Percentiles rank a stretch among this genome's conserved stretches.
phyloP scores from a whole-genome alignment of 495 filamentous ascomycete species.

The Talaromyces stipitatus region DNA sequence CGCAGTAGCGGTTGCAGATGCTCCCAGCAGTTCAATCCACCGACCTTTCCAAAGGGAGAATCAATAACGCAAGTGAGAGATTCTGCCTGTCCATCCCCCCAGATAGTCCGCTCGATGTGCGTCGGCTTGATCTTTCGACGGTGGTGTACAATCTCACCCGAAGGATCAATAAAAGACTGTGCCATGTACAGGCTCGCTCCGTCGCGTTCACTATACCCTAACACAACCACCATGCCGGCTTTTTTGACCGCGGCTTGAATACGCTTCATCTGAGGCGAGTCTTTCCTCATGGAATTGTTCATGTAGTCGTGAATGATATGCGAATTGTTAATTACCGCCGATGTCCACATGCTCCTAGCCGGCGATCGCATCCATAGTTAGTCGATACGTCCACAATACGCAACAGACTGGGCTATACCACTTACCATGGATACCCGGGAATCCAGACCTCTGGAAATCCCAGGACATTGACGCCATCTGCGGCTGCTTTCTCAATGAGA shows the following conservation, averaged over 20 bases:
- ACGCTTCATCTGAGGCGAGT: conserved; percentile 22
- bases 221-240: conserved; percentile 19
- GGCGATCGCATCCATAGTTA: conserved; percentile 4
- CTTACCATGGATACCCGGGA: conserved; percentile 28
- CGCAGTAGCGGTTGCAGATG: conserved; percentile 26
- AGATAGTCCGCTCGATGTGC: conserved; percentile 49
- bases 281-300: conserved; percentile 16
- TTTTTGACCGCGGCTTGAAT: conserved; percentile 18
- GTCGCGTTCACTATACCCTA: conserved; percentile 44
- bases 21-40: conserved; percentile 25
- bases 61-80: conserved; percentile 20
- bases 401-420: neutral
- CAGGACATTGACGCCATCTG: conserved; percentile 19
- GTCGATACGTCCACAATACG: conserved; percentile 12
- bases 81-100: conserved; percentile 35
- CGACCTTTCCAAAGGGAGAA: conserved; percentile 15
- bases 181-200: conserved; percentile 43
- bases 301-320: conserved; percentile 19
- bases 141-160: conserved; percentile 34
- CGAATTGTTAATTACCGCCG: conserved; percentile 1
- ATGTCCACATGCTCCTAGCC: conserved; percentile 5
- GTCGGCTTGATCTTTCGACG: conserved; percentile 55
- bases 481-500: conserved; percentile 21
- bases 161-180: conserved; percentile 40
- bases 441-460: conserved; percentile 33